Conservation (phyloP, 495 filamentous ascomycete genomes). For the Chlorociboria aeruginascens region DNA sequence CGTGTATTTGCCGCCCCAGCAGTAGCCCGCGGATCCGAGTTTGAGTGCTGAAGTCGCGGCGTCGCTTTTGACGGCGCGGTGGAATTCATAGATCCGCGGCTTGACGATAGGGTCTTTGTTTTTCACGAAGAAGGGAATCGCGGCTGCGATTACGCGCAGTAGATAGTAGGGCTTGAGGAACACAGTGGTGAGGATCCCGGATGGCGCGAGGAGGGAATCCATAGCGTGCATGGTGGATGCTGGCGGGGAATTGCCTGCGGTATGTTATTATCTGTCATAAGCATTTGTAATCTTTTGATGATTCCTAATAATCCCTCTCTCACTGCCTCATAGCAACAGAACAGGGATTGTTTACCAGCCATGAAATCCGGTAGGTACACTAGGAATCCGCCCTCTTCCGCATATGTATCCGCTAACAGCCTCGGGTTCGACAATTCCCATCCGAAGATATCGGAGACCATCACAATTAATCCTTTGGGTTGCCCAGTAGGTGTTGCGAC, state of each 20-base stretch:
- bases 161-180: constrained; percentile 2
- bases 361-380: constrained; percentile 51
- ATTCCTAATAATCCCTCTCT: background rate
- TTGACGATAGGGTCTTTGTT: constrained; percentile 22
- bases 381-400: constrained; percentile 31
- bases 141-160: constrained; percentile 6
- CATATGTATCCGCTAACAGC: constrained; percentile 40
- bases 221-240: background rate
- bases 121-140: constrained; percentile 24
- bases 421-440: constrained; percentile 44
- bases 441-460: constrained; percentile 46
- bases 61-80: constrained; percentile 27
- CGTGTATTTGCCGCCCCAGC: constrained; percentile 47
- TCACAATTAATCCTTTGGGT: constrained; percentile 36
- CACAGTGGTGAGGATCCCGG: constrained; percentile 12
- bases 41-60: constrained; percentile 10
- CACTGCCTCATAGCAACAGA: background rate
- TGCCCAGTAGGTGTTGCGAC: constrained; percentile 24
- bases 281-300: background rate
- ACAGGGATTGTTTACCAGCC: constrained; percentile 26
- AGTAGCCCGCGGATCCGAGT: constrained; percentile 42
- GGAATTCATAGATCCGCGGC: constrained; percentile 35
- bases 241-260: background rate
- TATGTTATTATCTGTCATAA: background rate
- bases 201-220: background rate